Evolutionary conservation across 225 moss, liverwort and hornwort genomes (phyloP).

Genomic region (Sphagnum contortum): DNA sequence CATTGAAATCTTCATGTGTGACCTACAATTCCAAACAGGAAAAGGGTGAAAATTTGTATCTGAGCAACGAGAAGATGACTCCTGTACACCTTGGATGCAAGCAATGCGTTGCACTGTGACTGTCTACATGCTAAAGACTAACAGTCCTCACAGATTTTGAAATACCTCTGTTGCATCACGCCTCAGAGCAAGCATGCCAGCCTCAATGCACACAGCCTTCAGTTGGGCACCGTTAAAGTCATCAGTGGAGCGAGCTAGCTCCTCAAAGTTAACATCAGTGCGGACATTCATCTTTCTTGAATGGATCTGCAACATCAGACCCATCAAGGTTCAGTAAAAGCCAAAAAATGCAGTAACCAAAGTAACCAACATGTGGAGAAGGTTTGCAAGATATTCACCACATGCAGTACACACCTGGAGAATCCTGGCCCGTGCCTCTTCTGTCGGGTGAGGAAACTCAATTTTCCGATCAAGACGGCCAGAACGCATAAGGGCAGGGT

Average conservation of each 20-base stretch:
- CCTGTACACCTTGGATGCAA: no score
- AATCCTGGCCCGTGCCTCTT: slow-evolving; percentile 45
- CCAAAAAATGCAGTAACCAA: background rate
- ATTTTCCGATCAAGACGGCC: slow-evolving; percentile 54
- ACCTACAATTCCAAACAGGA: slow-evolving; percentile 15
- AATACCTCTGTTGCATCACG: slow-evolving; percentile 50
- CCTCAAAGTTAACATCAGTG: slow-evolving; percentile 49
- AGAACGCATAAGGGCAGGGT: slow-evolving; percentile 48
- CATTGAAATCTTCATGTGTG: slow-evolving; percentile 55
- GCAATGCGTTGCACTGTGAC: no score
- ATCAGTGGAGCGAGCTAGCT: slow-evolving; percentile 50
- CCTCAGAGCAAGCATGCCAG: slow-evolving; percentile 50
- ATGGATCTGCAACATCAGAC: slow-evolving; percentile 26
- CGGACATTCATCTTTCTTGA: slow-evolving; percentile 48
- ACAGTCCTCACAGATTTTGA: no score
- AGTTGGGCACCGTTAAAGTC: slow-evolving; percentile 53
- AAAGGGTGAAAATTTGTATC: background rate
- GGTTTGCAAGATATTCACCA: no score
- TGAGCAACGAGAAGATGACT: no score
- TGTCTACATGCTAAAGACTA: no score
- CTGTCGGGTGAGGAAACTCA: slow-evolving; percentile 47
- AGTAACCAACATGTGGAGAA: background rate
- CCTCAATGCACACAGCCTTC: slow-evolving; percentile 54
- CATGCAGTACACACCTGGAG: slow-evolving; percentile 17
- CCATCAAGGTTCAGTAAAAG: background rate